phyloP scores from a whole-genome alignment of 352 stramenopile genomes.

The Phytopythium mirpurense region DNA sequence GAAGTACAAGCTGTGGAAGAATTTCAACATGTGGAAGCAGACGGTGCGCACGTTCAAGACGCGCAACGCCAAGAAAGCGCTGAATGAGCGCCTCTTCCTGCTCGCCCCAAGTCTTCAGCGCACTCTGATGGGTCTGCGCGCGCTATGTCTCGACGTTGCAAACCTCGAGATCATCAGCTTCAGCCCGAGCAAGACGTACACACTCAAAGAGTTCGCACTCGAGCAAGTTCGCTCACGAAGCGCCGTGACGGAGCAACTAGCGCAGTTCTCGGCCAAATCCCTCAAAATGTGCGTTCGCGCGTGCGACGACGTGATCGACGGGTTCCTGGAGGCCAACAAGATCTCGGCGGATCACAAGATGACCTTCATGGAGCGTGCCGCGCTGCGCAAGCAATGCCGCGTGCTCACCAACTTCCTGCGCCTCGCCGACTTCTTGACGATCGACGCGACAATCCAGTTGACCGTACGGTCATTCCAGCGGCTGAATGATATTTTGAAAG shows the following conservation, averaged over 20 bases:
- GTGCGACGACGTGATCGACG: slow-evolving; percentile 91
- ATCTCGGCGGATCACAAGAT: slow-evolving; percentile 93
- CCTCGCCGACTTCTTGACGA: slow-evolving; percentile 90
- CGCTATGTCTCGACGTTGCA: slow-evolving; percentile 67
- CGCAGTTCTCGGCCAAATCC: slow-evolving; percentile 57
- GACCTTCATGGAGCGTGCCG: slow-evolving; percentile 95
- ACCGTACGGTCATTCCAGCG: slow-evolving; percentile 72
- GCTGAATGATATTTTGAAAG: slow-evolving; percentile 46
- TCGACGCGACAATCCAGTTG: slow-evolving; percentile 85
- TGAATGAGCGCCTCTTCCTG: slow-evolving; percentile 87
- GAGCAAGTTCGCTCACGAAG: slow-evolving; percentile 57
- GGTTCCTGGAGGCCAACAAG: slow-evolving; percentile 89
- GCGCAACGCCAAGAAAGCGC: slow-evolving; percentile 66
- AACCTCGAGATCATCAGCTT: slow-evolving; percentile 69
- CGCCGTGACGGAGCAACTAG: slow-evolving; percentile 50
- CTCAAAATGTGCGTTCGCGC: slow-evolving; percentile 83
- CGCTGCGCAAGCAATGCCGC: slow-evolving; percentile 88
- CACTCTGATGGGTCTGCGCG: slow-evolving; percentile 73
- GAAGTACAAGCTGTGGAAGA: slow-evolving; percentile 93
- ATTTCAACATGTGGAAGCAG: slow-evolving; percentile 92
- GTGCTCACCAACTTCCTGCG: slow-evolving; percentile 91
- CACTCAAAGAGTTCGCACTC: slow-evolving; percentile 72
- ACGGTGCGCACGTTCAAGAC: slow-evolving; percentile 87
- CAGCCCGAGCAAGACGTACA: slow-evolving; percentile 64
- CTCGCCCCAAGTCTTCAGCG: slow-evolving; percentile 80